Percentiles rank a stretch among this genome's conserved stretches.
These are phyloP conservation scores for Isoetes engelmannii DNA, from an alignment of 83 land plant genomes.

Conservation along the genomic window DNA sequence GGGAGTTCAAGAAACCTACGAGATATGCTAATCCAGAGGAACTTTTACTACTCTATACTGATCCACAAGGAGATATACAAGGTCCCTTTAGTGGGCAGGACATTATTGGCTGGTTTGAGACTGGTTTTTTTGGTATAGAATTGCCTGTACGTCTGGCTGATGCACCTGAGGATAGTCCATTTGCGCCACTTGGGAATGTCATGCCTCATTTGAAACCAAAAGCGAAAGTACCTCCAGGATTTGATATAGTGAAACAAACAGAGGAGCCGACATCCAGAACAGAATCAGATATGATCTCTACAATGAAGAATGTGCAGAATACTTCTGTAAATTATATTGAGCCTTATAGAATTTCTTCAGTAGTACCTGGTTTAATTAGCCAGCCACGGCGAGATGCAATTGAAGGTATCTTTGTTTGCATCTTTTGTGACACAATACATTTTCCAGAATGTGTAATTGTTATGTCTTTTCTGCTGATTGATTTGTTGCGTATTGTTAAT, in stretches of 20 bases:
- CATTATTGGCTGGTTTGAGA: conserved; percentile 94
- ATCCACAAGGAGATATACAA: conserved; percentile 89
- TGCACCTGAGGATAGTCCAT: conserved; percentile 62
- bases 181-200: conserved; percentile 63
- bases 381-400: too few species aligned
- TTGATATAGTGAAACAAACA: conserved; percentile 45
- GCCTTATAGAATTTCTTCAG: too few species aligned
- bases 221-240: conserved; percentile 85
- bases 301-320: too few species aligned
- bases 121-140: conserved; percentile 92
- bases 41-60: conserved; percentile 59
- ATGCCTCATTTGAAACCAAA: conserved; percentile 95
- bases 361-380: too few species aligned
- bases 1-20: too few species aligned
- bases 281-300: too few species aligned
- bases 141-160: conserved; percentile 74
- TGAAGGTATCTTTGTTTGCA: too few species aligned
- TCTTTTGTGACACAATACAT: too few species aligned
- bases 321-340: too few species aligned
- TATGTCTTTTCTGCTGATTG: too few species aligned
- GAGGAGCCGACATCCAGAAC: conserved; percentile 24
- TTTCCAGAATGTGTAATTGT: too few species aligned
- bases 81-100: conserved; percentile 91
- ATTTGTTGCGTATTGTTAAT: too few species aligned
- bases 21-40: conserved; percentile 61